Evolutionary conservation across 352 stramenopile species (phyloP).

Genomic region (Saprolegnia parasitica): DNA sequence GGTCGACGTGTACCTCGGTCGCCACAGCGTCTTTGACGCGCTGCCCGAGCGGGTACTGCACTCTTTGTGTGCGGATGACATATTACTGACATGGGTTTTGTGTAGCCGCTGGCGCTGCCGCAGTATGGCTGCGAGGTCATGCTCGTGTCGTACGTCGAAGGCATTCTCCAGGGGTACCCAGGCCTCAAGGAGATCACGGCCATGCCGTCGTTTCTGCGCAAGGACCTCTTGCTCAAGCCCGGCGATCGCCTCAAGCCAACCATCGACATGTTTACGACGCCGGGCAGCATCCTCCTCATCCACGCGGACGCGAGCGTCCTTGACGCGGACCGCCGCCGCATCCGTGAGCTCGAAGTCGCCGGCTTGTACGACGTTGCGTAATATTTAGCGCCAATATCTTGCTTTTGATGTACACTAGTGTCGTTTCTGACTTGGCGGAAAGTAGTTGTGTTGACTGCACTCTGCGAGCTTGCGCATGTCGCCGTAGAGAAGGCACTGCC

Average conservation of each 20-base stretch:
- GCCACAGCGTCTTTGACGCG: constrained; percentile 45
- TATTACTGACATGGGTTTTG: constrained; percentile 10
- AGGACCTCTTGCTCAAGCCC: constrained; percentile 83
- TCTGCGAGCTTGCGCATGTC: constrained; percentile 27
- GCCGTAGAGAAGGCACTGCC: constrained; percentile 25
- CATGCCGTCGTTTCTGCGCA: constrained; percentile 89
- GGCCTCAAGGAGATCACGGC: constrained; percentile 88
- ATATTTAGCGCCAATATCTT: constrained; percentile 5
- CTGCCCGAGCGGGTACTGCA: constrained; percentile 46
- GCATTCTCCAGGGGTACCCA: constrained; percentile 86
- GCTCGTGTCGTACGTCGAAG: constrained; percentile 90
- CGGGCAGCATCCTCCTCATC: constrained; percentile 92
- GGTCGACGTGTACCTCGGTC: constrained; percentile 76
- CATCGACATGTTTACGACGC: constrained; percentile 93
- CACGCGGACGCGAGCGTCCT: constrained; percentile 85
- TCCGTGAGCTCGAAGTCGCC: constrained; percentile 81
- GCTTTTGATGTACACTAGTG: neutral
- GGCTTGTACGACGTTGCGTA: constrained; percentile 62
- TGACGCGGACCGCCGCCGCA: constrained; percentile 80
- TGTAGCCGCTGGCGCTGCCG: constrained; percentile 54
- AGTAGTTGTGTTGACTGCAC: constrained; percentile 27
- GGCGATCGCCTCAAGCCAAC: constrained; percentile 86
- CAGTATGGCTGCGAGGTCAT: constrained; percentile 90
- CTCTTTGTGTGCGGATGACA: constrained; percentile 2
- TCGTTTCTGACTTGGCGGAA: neutral